phyloP scores from a whole-genome alignment of 106 monocot species.

The Iris macrosiphon region DNA sequence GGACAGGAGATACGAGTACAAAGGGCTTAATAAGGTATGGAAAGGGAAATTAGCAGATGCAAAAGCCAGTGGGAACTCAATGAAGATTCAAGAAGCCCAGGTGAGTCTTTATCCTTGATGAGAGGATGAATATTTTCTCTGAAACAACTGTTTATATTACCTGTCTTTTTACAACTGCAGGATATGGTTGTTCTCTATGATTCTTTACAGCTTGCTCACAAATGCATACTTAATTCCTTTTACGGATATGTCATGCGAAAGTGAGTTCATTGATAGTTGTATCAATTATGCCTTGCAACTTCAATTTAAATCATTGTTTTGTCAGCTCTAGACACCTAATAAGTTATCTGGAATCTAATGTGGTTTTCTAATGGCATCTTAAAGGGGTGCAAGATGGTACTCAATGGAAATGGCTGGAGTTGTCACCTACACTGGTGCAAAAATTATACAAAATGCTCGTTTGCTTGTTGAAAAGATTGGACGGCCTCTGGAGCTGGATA shows the following conservation, averaged over 20 bases:
- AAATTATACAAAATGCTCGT: constrained; percentile 96
- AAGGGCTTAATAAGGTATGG: constrained; percentile 95
- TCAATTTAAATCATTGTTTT: constrained; percentile 1
- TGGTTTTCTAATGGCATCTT: constrained; percentile 12
- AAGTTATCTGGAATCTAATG: background rate
- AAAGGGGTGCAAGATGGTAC: constrained; percentile 98
- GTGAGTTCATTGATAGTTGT: constrained; percentile 66
- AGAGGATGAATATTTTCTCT: background rate
- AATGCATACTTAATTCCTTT: constrained; percentile 97
- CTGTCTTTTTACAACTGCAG: constrained; percentile 25
- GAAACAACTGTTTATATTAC: background rate
- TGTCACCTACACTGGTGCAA: constrained; percentile 97
- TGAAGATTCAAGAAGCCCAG: constrained; percentile 96
- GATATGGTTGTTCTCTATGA: constrained; percentile 99
- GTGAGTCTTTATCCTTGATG: constrained; percentile 16
- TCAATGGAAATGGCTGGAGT: constrained; percentile 99
- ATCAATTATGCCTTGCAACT: background rate
- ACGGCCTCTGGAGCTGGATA: constrained; percentile 89
- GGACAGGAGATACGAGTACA: constrained; percentile 96
- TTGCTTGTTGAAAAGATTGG: constrained; percentile 94
- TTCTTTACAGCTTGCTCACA: constrained; percentile 97
- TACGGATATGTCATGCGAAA: constrained; percentile 99
- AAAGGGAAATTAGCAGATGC: constrained; percentile 90
- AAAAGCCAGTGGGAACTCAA: constrained; percentile 78
- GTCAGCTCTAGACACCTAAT: background rate